phyloP scores from a whole-genome alignment of 768 basidiomycete species.

The Rickenella mellea region DNA sequence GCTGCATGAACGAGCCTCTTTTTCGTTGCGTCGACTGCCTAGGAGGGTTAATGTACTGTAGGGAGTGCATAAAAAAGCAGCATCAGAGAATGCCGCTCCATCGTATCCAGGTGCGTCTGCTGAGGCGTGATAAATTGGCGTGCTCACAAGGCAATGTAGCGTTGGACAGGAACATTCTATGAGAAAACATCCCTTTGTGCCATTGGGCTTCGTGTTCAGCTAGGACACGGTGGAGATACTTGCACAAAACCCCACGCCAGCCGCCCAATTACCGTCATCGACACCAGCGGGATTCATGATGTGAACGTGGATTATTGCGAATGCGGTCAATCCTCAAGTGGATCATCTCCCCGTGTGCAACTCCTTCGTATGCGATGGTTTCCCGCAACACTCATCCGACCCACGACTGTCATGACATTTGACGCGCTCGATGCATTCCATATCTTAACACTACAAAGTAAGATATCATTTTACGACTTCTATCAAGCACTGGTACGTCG shows the following conservation, averaged over 20 bases:
- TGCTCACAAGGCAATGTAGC: not conserved
- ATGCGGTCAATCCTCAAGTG: slow-evolving; percentile 11
- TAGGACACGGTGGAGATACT: slow-evolving; percentile 4
- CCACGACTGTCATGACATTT: slow-evolving; percentile 22
- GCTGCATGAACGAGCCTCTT: not conserved
- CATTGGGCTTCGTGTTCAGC: slow-evolving; percentile 1
- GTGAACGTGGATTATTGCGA: slow-evolving; percentile 23
- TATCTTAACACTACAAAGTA: slow-evolving; percentile 20
- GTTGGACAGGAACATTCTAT: slow-evolving; percentile 2
- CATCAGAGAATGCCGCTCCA: not conserved
- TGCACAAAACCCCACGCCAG: not conserved
- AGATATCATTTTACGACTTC: slow-evolving; percentile 22
- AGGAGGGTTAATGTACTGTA: not conserved
- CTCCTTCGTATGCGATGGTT: slow-evolving; percentile 21
- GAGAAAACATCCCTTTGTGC: slow-evolving; percentile 1
- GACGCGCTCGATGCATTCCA: slow-evolving; percentile 21
- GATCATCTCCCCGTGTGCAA: slow-evolving; percentile 11
- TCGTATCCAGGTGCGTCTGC: not conserved
- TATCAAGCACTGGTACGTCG: slow-evolving; percentile 16
- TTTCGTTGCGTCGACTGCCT: slow-evolving; percentile 2
- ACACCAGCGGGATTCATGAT: slow-evolving; percentile 20
- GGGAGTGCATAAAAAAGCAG: not conserved
- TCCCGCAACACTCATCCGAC: slow-evolving; percentile 20
- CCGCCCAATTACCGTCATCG: slow-evolving; percentile 14
- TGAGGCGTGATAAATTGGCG: not conserved